Evolutionary conservation across 257 asterid species (phyloP).

Genomic region (Linaria vulgaris): DNA sequence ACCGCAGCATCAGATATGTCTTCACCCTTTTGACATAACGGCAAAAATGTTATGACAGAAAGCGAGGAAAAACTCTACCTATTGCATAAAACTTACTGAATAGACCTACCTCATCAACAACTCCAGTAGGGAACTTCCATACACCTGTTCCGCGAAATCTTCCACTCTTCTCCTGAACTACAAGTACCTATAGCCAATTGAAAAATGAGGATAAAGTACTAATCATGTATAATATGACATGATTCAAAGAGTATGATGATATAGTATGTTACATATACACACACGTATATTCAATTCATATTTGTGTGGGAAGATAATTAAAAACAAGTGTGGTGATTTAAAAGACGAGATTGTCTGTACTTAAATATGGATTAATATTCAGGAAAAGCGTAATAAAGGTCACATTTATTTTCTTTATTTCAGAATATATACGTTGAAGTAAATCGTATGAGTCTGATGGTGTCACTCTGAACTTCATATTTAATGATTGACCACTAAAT

Average conservation of each 20-base stretch:
- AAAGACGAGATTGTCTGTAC: not conserved
- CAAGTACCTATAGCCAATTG: slow-evolving; percentile 56
- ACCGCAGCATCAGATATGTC: slow-evolving; percentile 92
- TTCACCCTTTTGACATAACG: slow-evolving; percentile 64
- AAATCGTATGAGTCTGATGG: too few relatives aligned
- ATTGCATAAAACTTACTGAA: slow-evolving; percentile 7
- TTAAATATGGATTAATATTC: not conserved
- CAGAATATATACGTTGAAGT: too few relatives aligned
- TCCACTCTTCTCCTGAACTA: slow-evolving; percentile 93
- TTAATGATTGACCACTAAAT: too few relatives aligned
- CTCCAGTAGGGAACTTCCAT: slow-evolving; percentile 98
- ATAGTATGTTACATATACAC: too few relatives aligned
- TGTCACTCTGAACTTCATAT: too few relatives aligned
- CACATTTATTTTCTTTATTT: too few relatives aligned
- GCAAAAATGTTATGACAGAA: slow-evolving; percentile 15
- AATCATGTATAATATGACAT: not conserved
- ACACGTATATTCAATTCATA: too few relatives aligned
- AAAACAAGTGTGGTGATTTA: not conserved
- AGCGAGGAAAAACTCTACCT: not conserved
- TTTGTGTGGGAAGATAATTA: not conserved
- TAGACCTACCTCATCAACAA: slow-evolving; percentile 83
- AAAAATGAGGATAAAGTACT: not conserved
- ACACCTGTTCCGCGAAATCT: slow-evolving; percentile 69
- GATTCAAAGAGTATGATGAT: not conserved
- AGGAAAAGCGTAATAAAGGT: too few relatives aligned